Evolutionary conservation across 495 filamentous ascomycete genomes (phyloP).

Genomic region (Aspergillus kassunensis): DNA sequence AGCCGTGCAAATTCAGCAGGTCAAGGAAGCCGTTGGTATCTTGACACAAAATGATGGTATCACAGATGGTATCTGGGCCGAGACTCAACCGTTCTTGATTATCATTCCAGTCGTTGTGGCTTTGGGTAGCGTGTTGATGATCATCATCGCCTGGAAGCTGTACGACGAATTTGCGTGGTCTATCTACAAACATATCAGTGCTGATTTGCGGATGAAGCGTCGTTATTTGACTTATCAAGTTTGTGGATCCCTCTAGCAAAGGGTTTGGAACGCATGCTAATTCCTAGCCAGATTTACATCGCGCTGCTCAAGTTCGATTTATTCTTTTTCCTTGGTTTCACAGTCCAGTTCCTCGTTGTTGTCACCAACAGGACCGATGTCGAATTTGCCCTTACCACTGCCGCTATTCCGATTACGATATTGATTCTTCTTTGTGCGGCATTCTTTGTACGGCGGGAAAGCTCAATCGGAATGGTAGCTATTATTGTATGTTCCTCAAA

Average conservation of each 20-base stretch:
- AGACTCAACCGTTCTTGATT: slow-evolving; percentile 71
- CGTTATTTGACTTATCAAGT: slow-evolving; percentile 96
- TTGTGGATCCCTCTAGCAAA: slow-evolving; percentile 20
- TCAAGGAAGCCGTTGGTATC: slow-evolving; percentile 60
- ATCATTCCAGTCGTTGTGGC: slow-evolving; percentile 82
- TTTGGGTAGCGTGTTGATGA: slow-evolving; percentile 66
- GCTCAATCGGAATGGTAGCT: slow-evolving; percentile 65
- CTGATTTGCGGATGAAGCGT: slow-evolving; percentile 94
- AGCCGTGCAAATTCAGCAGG: slow-evolving; percentile 86
- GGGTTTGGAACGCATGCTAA: slow-evolving; percentile 22
- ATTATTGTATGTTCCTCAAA: slow-evolving; percentile 58
- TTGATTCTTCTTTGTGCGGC: slow-evolving; percentile 79
- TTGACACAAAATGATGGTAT: slow-evolving; percentile 39
- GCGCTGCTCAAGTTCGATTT: slow-evolving; percentile 98
- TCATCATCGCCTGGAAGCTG: slow-evolving; percentile 81
- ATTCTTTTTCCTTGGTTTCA: slow-evolving; percentile 99
- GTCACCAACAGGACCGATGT: slow-evolving; percentile 62
- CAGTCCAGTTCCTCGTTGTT: slow-evolving; percentile 93
- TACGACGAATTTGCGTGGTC: slow-evolving; percentile 99
- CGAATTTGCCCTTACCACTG: slow-evolving; percentile 83
- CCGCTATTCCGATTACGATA: slow-evolving; percentile 87
- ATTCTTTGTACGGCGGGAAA: slow-evolving; percentile 79
- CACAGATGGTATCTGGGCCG: slow-evolving; percentile 54
- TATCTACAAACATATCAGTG: slow-evolving; percentile 98
- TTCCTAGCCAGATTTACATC: slow-evolving; percentile 76